Percentiles rank a stretch among this genome's conserved stretches.
Conservation (phyloP, 345 rosid species). For the Eucalyptus marginata region DNA sequence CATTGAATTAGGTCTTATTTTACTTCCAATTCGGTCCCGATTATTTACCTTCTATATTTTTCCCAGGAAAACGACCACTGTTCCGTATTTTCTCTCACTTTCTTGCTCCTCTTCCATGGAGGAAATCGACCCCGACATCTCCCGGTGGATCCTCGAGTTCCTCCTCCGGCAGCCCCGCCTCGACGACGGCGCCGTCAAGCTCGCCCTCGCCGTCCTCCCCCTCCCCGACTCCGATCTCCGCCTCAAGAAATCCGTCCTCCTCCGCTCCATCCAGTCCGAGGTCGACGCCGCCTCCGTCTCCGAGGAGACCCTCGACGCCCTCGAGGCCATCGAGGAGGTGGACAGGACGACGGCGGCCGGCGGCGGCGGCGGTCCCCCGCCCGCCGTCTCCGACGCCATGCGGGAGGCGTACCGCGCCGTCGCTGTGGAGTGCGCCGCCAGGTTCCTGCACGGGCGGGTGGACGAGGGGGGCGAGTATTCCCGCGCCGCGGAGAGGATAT, state of each 20-base stretch:
- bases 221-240: neutral
- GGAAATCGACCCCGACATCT: slow-evolving; percentile 2
- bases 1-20: neutral
- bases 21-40: too few species aligned
- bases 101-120: neutral
- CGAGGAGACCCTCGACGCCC: slow-evolving; percentile 14
- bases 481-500: slow-evolving; percentile 36
- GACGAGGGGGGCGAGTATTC: slow-evolving; percentile 4
- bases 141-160: slow-evolving; percentile 17
- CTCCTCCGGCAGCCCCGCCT: slow-evolving; percentile 8
- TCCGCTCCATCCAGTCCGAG: slow-evolving; percentile 9
- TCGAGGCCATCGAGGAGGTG: slow-evolving; percentile 14
- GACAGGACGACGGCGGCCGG: slow-evolving; percentile 7
- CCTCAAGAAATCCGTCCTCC: slow-evolving; percentile 9
- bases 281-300: slow-evolving; percentile 6
- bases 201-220: neutral
- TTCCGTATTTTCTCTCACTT: too few species aligned
- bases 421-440: slow-evolving; percentile 48
- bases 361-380: neutral
- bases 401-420: slow-evolving; percentile 37
- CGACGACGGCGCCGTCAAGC: neutral
- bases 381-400: slow-evolving; percentile 20
- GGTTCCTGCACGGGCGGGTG: slow-evolving; percentile 9
- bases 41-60: rapidly evolving
- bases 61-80: too few species aligned